Conservation (phyloP, 2,329 filamentous ascomycete genomes). For the Hypoxylon sp. region DNA sequence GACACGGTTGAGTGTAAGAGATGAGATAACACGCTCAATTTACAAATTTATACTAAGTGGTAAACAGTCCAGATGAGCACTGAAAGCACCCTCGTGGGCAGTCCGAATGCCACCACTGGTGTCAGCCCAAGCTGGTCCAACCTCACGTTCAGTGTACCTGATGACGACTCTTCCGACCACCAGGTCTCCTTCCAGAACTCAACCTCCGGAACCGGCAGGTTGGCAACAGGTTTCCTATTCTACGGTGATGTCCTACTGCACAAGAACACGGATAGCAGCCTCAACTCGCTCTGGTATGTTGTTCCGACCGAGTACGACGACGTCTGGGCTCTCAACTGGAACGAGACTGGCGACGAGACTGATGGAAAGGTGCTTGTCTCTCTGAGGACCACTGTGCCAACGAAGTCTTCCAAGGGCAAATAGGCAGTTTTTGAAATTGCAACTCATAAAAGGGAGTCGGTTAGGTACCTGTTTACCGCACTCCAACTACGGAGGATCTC, state of each 20-base stretch:
- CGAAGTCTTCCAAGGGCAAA: too few species aligned
- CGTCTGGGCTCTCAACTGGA: conserved; percentile 42
- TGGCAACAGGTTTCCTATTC: conserved; percentile 37
- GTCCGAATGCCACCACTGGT: conserved; percentile 37
- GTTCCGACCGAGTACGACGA: conserved; percentile 32
- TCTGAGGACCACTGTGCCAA: conserved; percentile 36
- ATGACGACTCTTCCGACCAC: conserved; percentile 24
- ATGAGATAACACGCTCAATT: too few species aligned
- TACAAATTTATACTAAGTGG: too few species aligned
- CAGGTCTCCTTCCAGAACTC: conserved; percentile 34
- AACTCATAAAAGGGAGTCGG: too few species aligned
- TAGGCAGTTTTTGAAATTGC: too few species aligned
- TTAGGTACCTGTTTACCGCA: too few species aligned
- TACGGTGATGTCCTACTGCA: conserved; percentile 39
- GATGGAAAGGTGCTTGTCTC: conserved; percentile 32
- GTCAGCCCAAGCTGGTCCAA: conserved; percentile 38
- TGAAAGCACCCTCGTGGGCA: conserved; percentile 32
- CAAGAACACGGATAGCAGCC: conserved; percentile 18
- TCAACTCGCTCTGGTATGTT: conserved; percentile 41
- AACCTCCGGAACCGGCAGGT: conserved; percentile 12
- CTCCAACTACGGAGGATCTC: too few species aligned
- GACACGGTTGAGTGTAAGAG: conserved; percentile 33
- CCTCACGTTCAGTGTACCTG: conserved; percentile 39
- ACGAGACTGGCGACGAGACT: conserved; percentile 34
- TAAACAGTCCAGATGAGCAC: conserved; percentile 30